Base-by-base conservation (phyloP, 257 asterid species). In the Solanum sejunctum region DNA sequence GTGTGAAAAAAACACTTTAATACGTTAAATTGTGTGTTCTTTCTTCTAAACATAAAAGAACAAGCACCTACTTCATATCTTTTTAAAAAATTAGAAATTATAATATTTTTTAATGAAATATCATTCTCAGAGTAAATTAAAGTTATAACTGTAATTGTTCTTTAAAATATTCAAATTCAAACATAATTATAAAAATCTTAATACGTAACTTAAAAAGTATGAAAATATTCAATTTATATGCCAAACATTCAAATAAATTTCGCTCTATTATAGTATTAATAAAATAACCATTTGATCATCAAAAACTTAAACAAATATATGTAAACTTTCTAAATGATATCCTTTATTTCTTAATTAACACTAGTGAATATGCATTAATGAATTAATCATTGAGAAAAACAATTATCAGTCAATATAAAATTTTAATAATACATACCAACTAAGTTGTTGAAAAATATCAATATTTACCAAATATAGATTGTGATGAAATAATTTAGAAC, bases 401-500 rank as follows among this genome's bases (percentile, higher is more conserved):
- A 36, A 8, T 36, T 69, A 69, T 69, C 7, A 67, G 6, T 0
- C 17, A 32, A 57, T 0, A 67, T 55, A 64, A 67, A 32, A 7
- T 0, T 36, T 5, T 8, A 0, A 16, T 67, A 5, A 32, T 66
- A 66, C 72, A 23, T 28, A n/a, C 5, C 47, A 39, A 70, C 18
- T 2, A 39, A 17, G 0, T 36, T 36, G 8, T 18, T 7, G 1
- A 11, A 16, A 39, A 36, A 4, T 18, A 16, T 16, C 0, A 39
- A 18, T 39, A 17, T 28, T 8, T 66, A 32, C 11, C 7, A 15
- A 66, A 66, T 66, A 12, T 1, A 1, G 10, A 26, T 64, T 64
- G 8, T 6, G 10, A 0, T 26, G 2, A 0, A 12, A 12, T 7
- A 0, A 16, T 23, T 23, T 5, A 1, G 6, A 26, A 26, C 12